Percentiles rank a stretch among this genome's conserved stretches.
These are phyloP conservation scores for Pyrus communis DNA, from an alignment of 306 rosid genomes.

Conservation along the genomic window DNA sequence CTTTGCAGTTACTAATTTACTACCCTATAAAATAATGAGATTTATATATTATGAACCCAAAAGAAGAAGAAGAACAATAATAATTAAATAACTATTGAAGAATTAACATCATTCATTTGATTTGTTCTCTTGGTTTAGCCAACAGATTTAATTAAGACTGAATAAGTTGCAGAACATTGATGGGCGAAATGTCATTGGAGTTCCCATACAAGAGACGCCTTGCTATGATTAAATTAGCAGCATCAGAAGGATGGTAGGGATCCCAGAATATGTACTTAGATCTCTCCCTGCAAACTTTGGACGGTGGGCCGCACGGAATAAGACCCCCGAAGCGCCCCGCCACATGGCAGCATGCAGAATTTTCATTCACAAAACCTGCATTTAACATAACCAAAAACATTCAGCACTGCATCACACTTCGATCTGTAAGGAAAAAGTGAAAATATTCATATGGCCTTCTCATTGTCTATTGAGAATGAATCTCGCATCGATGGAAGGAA, in stretches of 20 bases:
- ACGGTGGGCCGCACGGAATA: conserved; percentile 41
- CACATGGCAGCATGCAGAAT: conserved; percentile 52
- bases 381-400: neutral
- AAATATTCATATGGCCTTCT: neutral
- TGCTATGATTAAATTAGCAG: conserved; percentile 44
- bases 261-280: conserved; percentile 70
- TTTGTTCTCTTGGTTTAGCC: too few species aligned
- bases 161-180: conserved; percentile 40
- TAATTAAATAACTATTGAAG: too few species aligned
- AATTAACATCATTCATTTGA: too few species aligned
- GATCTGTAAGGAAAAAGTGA: too few species aligned
- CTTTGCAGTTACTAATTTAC: too few species aligned
- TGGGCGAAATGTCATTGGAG: conserved; percentile 37
- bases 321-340: conserved; percentile 61
- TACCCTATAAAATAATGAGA: too few species aligned
- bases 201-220: conserved; percentile 44
- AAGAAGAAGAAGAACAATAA: too few species aligned
- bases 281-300: conserved; percentile 49
- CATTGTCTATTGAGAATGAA: too few species aligned
- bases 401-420: neutral
- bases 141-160: neutral
- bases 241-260: conserved; percentile 59
- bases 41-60: too few species aligned
- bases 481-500: too few species aligned
- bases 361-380: conserved; percentile 47